Base-by-base conservation (phyloP, 2,329 filamentous ascomycete genomes). In the Microcyclosporella mali region DNA sequence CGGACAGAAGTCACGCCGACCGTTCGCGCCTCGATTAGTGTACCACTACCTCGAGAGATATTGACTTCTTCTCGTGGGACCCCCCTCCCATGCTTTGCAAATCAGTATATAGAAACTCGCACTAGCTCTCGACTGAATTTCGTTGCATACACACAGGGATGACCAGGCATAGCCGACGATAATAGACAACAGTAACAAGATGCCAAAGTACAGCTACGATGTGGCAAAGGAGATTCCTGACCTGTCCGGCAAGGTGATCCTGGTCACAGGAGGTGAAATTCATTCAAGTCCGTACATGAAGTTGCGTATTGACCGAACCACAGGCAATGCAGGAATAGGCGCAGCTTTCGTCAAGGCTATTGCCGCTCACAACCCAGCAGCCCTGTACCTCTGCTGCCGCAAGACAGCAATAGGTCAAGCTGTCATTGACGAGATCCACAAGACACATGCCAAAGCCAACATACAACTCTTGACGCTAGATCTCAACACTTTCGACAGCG, bases 381-480 rank as follows among this genome's bases (percentile, higher is more conserved):
- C 63, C 6, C 70, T 77, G 51, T 73, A 69, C 55, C 64, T 77
- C 49, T 66, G 66, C 21, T 68, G 69, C 1, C 67, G 72, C 43
- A 69, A 61, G 21, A 55, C 59, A 11, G 62, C 61, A 34, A 70
- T 69, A 55, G 70, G 68, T 21, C 43, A 58, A 10, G 51, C 60
- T n/a, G 61, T 68, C 15, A 68, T 72, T 43, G 38, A 56, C 15
- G 60, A 66, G n/a, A 61, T 71, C 51, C 60, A 64, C n/a, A 41
- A 50, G 4, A 38, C 49, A 4, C 55, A 63, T 3, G 63, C 67
- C 3, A 53, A 60, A 33, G 62, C 63, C 19, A 48, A 46, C 43
- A 67, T 77, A 41, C 61, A 64, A 31, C 65, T 67, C 46, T 55
- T 79, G 7, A 57, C 65, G 9, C 67, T 75, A 18, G 74, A 79